Evolutionary conservation across 352 stramenopile species (phyloP), one percentile per base, ranked within the genome.

Genomic region (Albugo candida): DNA sequence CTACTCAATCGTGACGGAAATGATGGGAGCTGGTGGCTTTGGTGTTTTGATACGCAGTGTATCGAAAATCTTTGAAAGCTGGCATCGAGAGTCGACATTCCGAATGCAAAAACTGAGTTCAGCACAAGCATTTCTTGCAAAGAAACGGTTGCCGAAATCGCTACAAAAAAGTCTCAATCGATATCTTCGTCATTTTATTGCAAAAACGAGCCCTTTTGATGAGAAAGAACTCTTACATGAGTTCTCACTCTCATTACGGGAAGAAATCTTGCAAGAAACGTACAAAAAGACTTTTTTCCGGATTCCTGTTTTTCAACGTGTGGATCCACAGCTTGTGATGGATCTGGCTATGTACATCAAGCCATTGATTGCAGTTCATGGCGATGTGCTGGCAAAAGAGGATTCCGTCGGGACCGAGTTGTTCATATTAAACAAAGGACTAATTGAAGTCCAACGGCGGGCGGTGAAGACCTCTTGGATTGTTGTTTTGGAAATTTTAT

Each of bases 311-410:
- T 77, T 87, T 39, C 60, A 81, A 41, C 60, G 61, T 5, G 56
- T 87, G 5, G 85, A 74, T n/a, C 44, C 67, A 2, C 72, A 85
- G 41, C 85, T 87, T 38, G 70, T 87, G 13, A 65, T 87, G 54
- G 75, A 87, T 44, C 83, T 87, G 75, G 71, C 68, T 0, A 83
- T 87, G 65, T 87, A 75, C 31, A 87, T 87, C 60, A 85, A 87
- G 49, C 75, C 72, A 6, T 48, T 85, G 12, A 82, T 87, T 24
- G 67, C 73, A 0, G 63, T 85, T 0, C 64, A 71, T 27, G 70
- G 74, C 13, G 68, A 83, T 24, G 48, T 85, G 2, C 59, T 87
- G 2, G 75, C 72, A 6, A 58, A 64, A 18, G 70, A 87, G 48
- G 56, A 60, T 19, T 75, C 59, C 2, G 65, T 87, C 3, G 75